Conservation (phyloP, 2,329 filamentous ascomycete species). For the Aspergillus pseudoviridinutans region DNA sequence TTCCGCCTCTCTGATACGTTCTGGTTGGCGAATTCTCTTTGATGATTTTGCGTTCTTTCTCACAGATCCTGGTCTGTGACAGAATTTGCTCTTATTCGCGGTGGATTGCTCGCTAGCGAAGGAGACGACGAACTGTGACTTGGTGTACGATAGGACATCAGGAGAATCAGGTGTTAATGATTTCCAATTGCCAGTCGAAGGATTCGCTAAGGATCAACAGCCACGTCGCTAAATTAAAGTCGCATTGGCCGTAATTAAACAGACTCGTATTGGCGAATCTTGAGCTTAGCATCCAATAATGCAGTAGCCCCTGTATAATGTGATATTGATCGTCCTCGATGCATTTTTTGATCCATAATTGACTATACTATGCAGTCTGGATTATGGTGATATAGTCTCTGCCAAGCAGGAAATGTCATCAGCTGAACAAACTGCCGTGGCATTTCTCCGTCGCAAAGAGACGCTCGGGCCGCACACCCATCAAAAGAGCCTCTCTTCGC, state of each 20-base stretch:
- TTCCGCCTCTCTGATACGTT: not conserved
- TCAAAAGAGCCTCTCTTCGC: not conserved
- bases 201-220: not conserved
- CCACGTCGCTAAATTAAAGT: not conserved
- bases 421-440: slow-evolving; percentile 13
- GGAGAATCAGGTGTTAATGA: not conserved
- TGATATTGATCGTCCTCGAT: not conserved
- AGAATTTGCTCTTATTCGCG: not conserved
- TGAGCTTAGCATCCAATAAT: not conserved
- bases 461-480: slow-evolving; percentile 16
- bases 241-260: not conserved
- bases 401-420: slow-evolving; percentile 4
- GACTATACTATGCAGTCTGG: not conserved
- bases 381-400: not conserved
- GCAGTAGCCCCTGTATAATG: not conserved
- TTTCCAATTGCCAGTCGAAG: not conserved
- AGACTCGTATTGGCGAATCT: not conserved
- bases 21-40: not conserved
- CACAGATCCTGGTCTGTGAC: not conserved
- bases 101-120: not conserved
- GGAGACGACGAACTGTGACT: not conserved
- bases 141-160: not conserved
- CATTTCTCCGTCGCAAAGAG: slow-evolving; percentile 14
- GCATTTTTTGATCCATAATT: not conserved
- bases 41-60: not conserved